Conservation (phyloP, 257 asterid species). For the Scutellaria galericulata region DNA sequence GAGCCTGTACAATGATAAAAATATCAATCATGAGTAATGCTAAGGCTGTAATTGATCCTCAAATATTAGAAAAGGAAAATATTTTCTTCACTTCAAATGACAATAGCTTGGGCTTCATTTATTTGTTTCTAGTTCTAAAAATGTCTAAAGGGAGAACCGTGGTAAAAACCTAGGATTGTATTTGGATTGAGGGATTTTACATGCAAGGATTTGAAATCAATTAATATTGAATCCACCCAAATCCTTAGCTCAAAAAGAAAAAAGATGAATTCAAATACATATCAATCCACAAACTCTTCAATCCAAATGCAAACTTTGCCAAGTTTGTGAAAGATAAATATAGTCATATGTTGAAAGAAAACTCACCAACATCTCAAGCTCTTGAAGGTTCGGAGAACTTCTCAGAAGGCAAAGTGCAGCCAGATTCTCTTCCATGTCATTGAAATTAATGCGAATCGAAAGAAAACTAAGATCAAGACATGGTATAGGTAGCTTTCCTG, state of each 20-base stretch:
- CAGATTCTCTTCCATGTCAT: conserved; percentile 63
- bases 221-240: no score
- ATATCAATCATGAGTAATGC: neutral
- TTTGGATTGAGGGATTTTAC: no score
- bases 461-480: conserved; percentile 82
- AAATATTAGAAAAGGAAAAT: neutral
- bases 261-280: no score
- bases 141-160: neutral
- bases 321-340: neutral
- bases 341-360: conserved; percentile 12
- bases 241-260: no score
- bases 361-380: conserved; percentile 90
- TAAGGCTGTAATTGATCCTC: neutral
- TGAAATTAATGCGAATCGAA: conserved; percentile 76
- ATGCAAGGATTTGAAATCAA: no score
- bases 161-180: neutral
- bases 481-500: conserved; percentile 64
- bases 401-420: conserved; percentile 88
- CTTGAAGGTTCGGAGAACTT: conserved; percentile 92
- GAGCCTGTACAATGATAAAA: conserved; percentile 56
- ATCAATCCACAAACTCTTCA: no score
- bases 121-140: neutral
- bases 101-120: neutral
- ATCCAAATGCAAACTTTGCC: no score
- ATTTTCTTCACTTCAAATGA: neutral